Percentiles rank a stretch among this genome's conserved stretches.
Evolutionary conservation across 2,329 filamentous ascomycete species (phyloP).

Genomic region (Chaetomium olivaceum): DNA sequence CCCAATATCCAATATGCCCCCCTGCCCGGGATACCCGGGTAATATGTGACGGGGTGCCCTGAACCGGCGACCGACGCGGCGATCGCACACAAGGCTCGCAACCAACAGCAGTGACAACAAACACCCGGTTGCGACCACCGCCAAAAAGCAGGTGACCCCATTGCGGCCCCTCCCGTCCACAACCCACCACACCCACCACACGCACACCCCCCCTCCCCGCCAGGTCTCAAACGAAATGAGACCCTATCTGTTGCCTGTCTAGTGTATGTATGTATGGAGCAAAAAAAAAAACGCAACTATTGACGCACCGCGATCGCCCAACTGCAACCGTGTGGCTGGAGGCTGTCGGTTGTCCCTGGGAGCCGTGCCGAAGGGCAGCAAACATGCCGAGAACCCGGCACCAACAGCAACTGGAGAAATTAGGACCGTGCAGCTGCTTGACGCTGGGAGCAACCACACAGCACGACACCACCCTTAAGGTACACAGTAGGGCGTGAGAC

Average conservation of each 20-base stretch:
- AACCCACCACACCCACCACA: neutral
- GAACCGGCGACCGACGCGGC: neutral
- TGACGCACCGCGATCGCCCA: neutral
- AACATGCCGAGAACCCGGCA: slow-evolving; percentile 12
- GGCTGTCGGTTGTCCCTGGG: too few relatives aligned
- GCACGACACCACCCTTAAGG: neutral
- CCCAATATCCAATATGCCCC: neutral
- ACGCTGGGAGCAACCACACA: slow-evolving; percentile 9
- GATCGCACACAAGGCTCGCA: neutral
- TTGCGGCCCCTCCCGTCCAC: slow-evolving; percentile 6
- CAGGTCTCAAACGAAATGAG: slow-evolving; percentile 17
- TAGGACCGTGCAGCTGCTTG: slow-evolving; percentile 2
- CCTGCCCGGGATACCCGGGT: neutral
- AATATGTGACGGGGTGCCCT: neutral
- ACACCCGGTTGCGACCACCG: neutral
- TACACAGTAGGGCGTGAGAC: neutral
- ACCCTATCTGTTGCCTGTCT: too few relatives aligned
- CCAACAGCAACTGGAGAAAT: neutral
- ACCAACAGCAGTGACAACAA: neutral
- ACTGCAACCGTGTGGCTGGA: neutral
- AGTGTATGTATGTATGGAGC: too few relatives aligned
- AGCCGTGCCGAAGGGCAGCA: neutral
- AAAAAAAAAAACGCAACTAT: slow-evolving; percentile 3
- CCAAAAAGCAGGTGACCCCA: neutral
- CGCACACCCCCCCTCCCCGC: neutral